A percentile compares a stretch with the other conserved stretches of the same genome.
Conservation (phyloP, 164 flowering plant genomes). For the Kalanchoe fedtschenkoi region DNA sequence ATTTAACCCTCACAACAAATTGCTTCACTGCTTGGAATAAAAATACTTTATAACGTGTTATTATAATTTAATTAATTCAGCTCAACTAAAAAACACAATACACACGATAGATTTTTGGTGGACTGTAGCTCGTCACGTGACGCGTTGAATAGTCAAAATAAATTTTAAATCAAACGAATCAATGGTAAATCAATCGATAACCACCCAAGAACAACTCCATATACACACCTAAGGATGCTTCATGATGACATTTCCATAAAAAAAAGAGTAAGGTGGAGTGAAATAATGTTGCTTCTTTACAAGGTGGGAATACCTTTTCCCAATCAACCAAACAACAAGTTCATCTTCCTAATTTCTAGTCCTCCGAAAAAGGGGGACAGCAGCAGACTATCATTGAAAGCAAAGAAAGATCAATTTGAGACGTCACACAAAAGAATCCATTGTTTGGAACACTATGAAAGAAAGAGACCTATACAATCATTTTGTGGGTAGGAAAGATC, state of each 20-base stretch:
- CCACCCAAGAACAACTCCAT: neutral
- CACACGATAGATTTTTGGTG: no score
- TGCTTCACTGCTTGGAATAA: no score
- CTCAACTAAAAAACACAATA: no score
- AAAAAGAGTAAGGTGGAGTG: neutral
- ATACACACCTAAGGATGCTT: neutral
- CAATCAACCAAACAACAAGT: neutral
- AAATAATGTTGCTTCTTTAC: neutral
- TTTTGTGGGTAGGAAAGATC: neutral
- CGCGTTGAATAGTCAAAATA: no score
- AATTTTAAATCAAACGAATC: no score
- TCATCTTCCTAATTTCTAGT: neutral
- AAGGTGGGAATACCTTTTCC: neutral
- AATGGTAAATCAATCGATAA: neutral
- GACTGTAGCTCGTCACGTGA: no score
- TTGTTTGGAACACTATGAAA: neutral
- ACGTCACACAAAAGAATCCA: conserved; percentile 1
- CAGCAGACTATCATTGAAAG: neutral
- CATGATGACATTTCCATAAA: neutral
- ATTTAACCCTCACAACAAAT: no score
- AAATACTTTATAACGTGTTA: no score
- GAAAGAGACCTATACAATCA: neutral
- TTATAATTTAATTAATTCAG: no score
- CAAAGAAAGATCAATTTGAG: neutral
- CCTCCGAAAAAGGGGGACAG: neutral